Percentiles rank a stretch among this genome's conserved stretches.
These are phyloP conservation scores for Hyaloperonospora brassicae DNA, from an alignment of 352 stramenopile species.

Conservation along the genomic window DNA sequence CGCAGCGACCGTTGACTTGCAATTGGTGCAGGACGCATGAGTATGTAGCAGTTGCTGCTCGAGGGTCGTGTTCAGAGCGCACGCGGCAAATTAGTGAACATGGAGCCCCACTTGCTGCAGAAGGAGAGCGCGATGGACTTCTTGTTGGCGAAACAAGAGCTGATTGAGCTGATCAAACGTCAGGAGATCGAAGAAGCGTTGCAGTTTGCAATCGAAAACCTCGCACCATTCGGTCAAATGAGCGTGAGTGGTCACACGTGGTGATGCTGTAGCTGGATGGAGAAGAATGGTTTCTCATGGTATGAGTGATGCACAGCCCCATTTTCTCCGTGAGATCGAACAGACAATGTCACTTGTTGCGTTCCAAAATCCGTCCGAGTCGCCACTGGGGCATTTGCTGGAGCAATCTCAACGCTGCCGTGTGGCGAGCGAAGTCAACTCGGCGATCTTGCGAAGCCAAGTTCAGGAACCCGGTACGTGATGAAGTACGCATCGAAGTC, in stretches of 20 bases:
- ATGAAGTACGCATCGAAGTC: slow-evolving; percentile 1
- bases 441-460: slow-evolving; percentile 56
- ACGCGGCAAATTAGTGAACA: slow-evolving; percentile 39
- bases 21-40: slow-evolving; percentile 68
- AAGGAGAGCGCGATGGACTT: slow-evolving; percentile 61
- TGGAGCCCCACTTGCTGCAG: slow-evolving; percentile 55
- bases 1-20: slow-evolving; percentile 61
- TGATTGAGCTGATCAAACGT: slow-evolving; percentile 71
- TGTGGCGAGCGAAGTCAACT: slow-evolving; percentile 70
- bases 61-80: slow-evolving; percentile 55
- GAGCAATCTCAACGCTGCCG: slow-evolving; percentile 54
- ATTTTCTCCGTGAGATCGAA: slow-evolving; percentile 71
- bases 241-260: slow-evolving; percentile 35
- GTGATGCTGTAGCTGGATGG: background rate
- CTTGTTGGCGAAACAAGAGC: slow-evolving; percentile 69
- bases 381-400: slow-evolving; percentile 47
- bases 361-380: slow-evolving; percentile 60
- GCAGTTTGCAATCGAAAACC: slow-evolving; percentile 59
- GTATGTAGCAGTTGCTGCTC: slow-evolving; percentile 54
- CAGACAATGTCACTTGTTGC: slow-evolving; percentile 67
- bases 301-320: slow-evolving; percentile 25
- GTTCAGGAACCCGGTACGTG: slow-evolving; percentile 64
- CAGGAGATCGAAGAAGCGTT: slow-evolving; percentile 58
- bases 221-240: slow-evolving; percentile 66
- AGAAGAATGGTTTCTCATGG: slow-evolving; percentile 1